phyloP scores from a whole-genome alignment of 306 rosid genomes.

The Malus orientalis region DNA sequence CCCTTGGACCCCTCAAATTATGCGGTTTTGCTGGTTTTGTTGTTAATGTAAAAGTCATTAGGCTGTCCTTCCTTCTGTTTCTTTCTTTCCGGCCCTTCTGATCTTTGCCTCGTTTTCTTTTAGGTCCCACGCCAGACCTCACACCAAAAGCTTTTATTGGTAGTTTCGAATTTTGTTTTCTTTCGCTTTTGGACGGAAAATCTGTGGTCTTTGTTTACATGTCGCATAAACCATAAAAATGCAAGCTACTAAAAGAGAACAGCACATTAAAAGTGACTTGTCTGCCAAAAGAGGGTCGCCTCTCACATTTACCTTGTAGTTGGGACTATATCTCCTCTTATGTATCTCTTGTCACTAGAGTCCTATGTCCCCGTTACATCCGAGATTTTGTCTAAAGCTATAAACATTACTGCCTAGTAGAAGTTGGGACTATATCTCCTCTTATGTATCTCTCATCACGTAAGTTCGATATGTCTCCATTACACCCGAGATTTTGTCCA shows the following conservation, averaged over 20 bases:
- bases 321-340: neutral
- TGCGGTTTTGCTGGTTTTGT: neutral
- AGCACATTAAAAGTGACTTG: neutral
- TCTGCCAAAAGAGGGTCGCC: neutral
- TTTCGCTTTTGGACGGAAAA: neutral
- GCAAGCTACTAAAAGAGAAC: neutral
- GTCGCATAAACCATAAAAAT: neutral
- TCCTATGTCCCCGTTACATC: accelerated
- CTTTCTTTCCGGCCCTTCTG: constrained; percentile 1
- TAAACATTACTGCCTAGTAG: too few relatives aligned
- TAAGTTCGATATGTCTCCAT: too few relatives aligned
- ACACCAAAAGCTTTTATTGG: neutral
- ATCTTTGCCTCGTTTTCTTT: neutral
- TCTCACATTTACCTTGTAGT: too few relatives aligned
- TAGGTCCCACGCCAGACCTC: neutral
- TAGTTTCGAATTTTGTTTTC: neutral
- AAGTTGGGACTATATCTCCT: too few relatives aligned
- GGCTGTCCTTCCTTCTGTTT: constrained; percentile 5
- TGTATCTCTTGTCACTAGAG: too few relatives aligned
- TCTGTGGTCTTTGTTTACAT: neutral
- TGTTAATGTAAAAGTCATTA: neutral
- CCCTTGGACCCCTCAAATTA: constrained; percentile 16
- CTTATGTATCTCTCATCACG: too few relatives aligned
- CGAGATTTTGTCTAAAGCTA: too few relatives aligned
- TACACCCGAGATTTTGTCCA: too few relatives aligned